phyloP scores from a whole-genome alignment of 1,139 yeast genomes.

The Yamadazyma jaroonii region DNA sequence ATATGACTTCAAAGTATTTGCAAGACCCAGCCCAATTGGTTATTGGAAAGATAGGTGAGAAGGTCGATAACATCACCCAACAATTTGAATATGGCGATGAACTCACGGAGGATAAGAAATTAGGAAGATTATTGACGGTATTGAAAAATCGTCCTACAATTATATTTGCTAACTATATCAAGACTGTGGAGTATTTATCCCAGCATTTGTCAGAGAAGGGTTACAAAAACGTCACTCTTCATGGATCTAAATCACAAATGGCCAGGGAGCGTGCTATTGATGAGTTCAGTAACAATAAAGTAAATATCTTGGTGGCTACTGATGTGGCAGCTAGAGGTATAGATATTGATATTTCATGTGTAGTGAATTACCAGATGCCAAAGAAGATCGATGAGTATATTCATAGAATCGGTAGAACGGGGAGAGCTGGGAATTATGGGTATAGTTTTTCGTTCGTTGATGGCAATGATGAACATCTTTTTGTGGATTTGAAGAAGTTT shows the following conservation, averaged over 20 bases:
- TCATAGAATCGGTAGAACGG: conserved; percentile 95
- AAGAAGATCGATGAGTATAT: conserved; percentile 76
- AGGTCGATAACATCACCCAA: conserved; percentile 68
- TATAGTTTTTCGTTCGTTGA: conserved; percentile 70
- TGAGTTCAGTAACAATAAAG: conserved; percentile 58
- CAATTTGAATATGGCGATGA: conserved; percentile 49
- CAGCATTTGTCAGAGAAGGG: conserved; percentile 45
- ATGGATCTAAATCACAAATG: conserved; percentile 87
- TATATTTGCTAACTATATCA: conserved; percentile 76
- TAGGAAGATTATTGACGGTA: conserved; percentile 22
- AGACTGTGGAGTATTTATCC: conserved; percentile 66
- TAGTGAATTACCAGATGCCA: conserved; percentile 83
- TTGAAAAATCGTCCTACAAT: conserved; percentile 36
- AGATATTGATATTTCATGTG: conserved; percentile 82
- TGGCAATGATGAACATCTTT: conserved; percentile 52
- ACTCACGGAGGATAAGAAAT: conserved; percentile 22
- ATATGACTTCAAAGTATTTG: conserved; percentile 60
- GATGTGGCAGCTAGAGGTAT: conserved; percentile 98
- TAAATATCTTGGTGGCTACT: conserved; percentile 78
- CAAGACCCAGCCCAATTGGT: conserved; percentile 59
- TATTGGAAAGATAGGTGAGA: conserved; percentile 64
- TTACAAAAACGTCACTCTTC: conserved; percentile 56
- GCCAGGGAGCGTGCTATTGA: conserved; percentile 77
- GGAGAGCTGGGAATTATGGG: conserved; percentile 87
- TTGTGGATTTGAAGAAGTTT: conserved; percentile 51